phyloP scores from a whole-genome alignment of 208 protist genomes.

The Polymyxa betae region DNA sequence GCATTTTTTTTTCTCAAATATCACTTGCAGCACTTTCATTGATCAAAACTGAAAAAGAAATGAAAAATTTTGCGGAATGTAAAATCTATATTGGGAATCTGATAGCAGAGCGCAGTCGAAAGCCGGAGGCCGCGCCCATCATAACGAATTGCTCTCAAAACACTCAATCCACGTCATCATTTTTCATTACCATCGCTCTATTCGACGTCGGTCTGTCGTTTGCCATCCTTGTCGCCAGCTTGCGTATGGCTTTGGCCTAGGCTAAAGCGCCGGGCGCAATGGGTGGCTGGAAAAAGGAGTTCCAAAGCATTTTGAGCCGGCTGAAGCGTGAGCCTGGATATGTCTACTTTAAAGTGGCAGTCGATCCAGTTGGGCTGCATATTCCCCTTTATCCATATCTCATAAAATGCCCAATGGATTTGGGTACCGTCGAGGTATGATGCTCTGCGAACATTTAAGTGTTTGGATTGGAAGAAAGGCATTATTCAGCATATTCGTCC shows the following conservation, averaged over 20 bases:
- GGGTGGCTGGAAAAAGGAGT: background rate
- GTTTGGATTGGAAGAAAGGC: too few species aligned
- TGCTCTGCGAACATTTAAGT: background rate
- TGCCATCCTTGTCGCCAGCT: background rate
- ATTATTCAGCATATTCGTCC: too few species aligned
- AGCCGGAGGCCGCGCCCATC: too few species aligned
- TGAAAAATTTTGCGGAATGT: too few species aligned
- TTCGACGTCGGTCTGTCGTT: background rate
- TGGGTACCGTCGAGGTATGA: slow-evolving; percentile 7
- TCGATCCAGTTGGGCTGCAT: slow-evolving; percentile 12
- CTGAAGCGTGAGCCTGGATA: slow-evolving; percentile 22
- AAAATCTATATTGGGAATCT: background rate
- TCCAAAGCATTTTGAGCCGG: background rate
- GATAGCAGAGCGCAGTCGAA: background rate
- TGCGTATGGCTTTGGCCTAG: background rate
- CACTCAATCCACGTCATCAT: background rate
- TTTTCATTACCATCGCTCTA: background rate
- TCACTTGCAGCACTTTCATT: too few species aligned
- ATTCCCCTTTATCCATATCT: slow-evolving; percentile 46
- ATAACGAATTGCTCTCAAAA: too few species aligned
- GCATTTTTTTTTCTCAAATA: too few species aligned
- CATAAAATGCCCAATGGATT: background rate
- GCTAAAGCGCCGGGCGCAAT: background rate
- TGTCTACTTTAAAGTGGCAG: slow-evolving; percentile 25
- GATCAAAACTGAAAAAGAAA: too few species aligned